Conservation (phyloP, 345 rosid species). For the Theobroma cacao region DNA sequence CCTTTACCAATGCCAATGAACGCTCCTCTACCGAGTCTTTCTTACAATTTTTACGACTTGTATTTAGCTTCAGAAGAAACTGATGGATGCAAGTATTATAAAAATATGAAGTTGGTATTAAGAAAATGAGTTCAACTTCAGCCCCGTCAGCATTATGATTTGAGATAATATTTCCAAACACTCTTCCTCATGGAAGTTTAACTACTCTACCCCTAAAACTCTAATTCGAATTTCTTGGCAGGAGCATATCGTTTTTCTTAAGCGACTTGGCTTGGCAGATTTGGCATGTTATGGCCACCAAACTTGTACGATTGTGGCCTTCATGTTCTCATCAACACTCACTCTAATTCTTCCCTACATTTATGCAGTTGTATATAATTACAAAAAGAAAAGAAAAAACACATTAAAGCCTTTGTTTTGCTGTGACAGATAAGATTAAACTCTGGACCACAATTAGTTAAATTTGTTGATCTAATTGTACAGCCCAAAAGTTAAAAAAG, state of each 20-base stretch:
- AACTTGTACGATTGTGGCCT: slow-evolving; percentile 22
- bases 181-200: background rate
- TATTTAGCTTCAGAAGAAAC: background rate
- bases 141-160: slow-evolving; percentile 12
- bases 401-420: background rate
- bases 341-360: background rate
- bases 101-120: background rate
- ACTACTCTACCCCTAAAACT: background rate
- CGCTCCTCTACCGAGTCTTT: background rate
- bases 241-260: background rate
- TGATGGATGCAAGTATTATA: background rate
- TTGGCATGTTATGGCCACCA: slow-evolving; percentile 32
- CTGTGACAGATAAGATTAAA: background rate
- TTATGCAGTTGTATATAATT: background rate
- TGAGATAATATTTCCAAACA: background rate
- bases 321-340: slow-evolving; percentile 26
- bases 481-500: background rate
- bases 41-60: background rate
- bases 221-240: background rate
- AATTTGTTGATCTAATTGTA: background rate
- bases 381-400: no score
- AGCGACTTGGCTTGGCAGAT: background rate
- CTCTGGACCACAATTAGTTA: background rate
- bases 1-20: no score
- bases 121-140: slow-evolving; percentile 13